These are phyloP conservation scores for Amanita molliuscula DNA, from an alignment of 768 basidiomycete species.

Conservation along the genomic window DNA sequence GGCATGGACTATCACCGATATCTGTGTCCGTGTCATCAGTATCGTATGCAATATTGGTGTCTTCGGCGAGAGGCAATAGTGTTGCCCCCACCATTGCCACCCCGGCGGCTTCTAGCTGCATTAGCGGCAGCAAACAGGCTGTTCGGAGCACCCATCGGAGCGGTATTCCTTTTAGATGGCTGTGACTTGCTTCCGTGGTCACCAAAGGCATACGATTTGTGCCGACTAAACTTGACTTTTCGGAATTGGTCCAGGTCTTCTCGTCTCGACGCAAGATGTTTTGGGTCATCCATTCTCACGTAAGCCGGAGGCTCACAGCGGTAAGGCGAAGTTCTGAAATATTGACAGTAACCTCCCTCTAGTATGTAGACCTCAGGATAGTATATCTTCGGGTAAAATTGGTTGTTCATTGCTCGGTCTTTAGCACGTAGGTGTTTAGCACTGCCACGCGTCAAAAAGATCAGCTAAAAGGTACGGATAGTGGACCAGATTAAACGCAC, in stretches of 20 bases:
- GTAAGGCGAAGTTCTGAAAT: conserved; percentile 56
- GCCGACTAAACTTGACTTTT: conserved; percentile 77
- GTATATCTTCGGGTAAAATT: conserved; percentile 83
- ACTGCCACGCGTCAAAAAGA: conserved; percentile 26
- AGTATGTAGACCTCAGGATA: conserved; percentile 97
- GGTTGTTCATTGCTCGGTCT: conserved; percentile 84
- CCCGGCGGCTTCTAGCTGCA: conserved; percentile 55
- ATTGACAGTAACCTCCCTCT: conserved; percentile 91
- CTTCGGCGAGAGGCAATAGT: conserved; percentile 58
- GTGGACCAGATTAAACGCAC: conserved; percentile 36
- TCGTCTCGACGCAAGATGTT: conserved; percentile 65
- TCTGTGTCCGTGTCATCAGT: conserved; percentile 72
- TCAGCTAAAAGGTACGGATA: neutral
- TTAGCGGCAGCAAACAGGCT: conserved; percentile 61
- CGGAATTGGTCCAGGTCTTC: conserved; percentile 91
- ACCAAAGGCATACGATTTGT: conserved; percentile 90
- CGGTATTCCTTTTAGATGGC: conserved; percentile 56
- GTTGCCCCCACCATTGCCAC: conserved; percentile 22
- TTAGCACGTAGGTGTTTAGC: conserved; percentile 89
- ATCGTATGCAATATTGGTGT: conserved; percentile 47
- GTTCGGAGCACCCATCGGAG: conserved; percentile 39
- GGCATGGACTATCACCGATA: conserved; percentile 82
- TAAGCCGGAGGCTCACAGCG: conserved; percentile 80
- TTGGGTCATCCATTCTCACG: conserved; percentile 92
- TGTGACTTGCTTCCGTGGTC: conserved; percentile 44